Percentiles rank a stretch among this genome's conserved stretches.
Evolutionary conservation across 371 early-diverging fungal genomes (phyloP).

Genomic region (Circinella umbellata): DNA sequence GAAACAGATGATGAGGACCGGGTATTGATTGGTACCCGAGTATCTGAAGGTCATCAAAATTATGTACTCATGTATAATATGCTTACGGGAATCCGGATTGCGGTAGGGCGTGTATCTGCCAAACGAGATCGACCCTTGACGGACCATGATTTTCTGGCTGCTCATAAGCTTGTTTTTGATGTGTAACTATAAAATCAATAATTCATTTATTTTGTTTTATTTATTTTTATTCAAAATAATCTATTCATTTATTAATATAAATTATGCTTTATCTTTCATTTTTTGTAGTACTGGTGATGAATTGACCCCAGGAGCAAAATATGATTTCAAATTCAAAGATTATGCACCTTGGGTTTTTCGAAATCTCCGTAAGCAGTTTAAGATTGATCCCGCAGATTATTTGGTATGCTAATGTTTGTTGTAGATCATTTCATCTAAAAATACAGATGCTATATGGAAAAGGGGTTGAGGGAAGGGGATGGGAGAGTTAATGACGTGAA

Average conservation of each 20-base stretch:
- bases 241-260: too few species aligned
- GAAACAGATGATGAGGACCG: slow-evolving; percentile 52
- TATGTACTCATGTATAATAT: slow-evolving; percentile 96
- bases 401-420: slow-evolving; percentile 53
- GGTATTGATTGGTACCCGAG: slow-evolving; percentile 65
- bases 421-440: too few species aligned
- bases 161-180: slow-evolving; percentile 94
- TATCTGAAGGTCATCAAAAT: slow-evolving; percentile 69
- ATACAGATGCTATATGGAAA: too few species aligned
- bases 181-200: slow-evolving; percentile 49
- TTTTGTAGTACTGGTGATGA: slow-evolving; percentile 82
- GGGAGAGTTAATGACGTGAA: too few species aligned
- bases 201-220: too few species aligned
- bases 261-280: neutral
- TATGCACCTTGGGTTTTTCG: slow-evolving; percentile 97
- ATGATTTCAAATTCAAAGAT: slow-evolving; percentile 98
- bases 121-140: slow-evolving; percentile 72
- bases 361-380: slow-evolving; percentile 81
- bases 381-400: slow-evolving; percentile 91
- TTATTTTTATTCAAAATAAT: too few species aligned
- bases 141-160: slow-evolving; percentile 81
- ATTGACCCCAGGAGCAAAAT: slow-evolving; percentile 87
- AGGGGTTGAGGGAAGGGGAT: too few species aligned
- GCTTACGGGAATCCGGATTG: slow-evolving; percentile 92
- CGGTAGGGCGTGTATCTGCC: slow-evolving; percentile 83